Evolutionary conservation across 1,284 basidiomycete species (phyloP).

Genomic region (Apiotrichum sp.): DNA sequence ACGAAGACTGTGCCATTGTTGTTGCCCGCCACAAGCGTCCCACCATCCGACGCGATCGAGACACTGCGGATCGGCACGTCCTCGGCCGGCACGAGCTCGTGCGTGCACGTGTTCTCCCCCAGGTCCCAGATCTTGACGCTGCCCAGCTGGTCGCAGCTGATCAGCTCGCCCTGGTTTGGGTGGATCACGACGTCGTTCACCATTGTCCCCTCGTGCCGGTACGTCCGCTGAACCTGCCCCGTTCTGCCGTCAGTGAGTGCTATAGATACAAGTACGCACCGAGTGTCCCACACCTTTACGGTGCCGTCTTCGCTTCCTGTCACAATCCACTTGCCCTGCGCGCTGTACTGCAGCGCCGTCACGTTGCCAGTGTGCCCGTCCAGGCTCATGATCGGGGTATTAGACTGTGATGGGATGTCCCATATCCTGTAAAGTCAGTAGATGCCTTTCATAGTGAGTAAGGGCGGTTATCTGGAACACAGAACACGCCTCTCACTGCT

Average conservation of each 20-base stretch:
- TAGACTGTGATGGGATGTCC: slow-evolving; percentile 69
- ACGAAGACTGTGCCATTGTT: slow-evolving; percentile 95
- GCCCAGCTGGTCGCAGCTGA: slow-evolving; percentile 97
- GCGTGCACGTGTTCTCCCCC: slow-evolving; percentile 92
- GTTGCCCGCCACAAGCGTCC: slow-evolving; percentile 93
- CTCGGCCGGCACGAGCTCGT: slow-evolving; percentile 92
- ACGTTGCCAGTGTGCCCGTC: slow-evolving; percentile 92
- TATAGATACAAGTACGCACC: slow-evolving; percentile 52
- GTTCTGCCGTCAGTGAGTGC: slow-evolving; percentile 45
- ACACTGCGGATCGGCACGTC: slow-evolving; percentile 95
- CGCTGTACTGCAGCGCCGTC: slow-evolving; percentile 91
- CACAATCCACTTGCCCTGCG: slow-evolving; percentile 96
- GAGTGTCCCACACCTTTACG: slow-evolving; percentile 98
- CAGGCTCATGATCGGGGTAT: slow-evolving; percentile 71
- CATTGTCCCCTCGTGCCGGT: slow-evolving; percentile 51
- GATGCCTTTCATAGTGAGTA: too few species aligned
- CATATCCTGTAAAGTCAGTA: slow-evolving; percentile 30
- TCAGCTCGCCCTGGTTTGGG: slow-evolving; percentile 97
- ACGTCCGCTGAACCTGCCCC: slow-evolving; percentile 52
- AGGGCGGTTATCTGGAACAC: too few species aligned
- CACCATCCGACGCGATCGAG: slow-evolving; percentile 89
- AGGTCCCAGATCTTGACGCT: slow-evolving; percentile 99
- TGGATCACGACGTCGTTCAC: slow-evolving; percentile 98
- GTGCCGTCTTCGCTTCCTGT: slow-evolving; percentile 96
- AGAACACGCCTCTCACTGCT: too few species aligned